Base-by-base conservation (phyloP, 768 basidiomycete species). In the Naganishia friedmannii region DNA sequence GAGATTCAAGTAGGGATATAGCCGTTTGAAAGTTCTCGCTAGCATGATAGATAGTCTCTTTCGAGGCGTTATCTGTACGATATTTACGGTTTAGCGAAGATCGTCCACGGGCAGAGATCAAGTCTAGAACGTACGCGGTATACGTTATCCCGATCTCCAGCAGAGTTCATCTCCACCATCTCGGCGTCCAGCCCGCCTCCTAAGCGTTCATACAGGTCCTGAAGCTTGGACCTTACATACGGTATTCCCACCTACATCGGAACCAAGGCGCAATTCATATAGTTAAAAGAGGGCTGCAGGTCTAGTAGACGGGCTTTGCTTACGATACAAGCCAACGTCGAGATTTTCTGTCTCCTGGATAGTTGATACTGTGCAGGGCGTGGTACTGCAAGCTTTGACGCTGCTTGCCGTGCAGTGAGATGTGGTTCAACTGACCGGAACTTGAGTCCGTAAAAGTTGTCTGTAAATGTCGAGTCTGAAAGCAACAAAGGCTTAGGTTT, bases 391-490 rank as follows among this genome's bases (percentile, higher is more conserved):
- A 56, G 56, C 13, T 69, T 56, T 10, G 68, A 23, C 13, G 32
- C 32, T 48, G 31, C 23, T 51, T 46, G 68, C 13, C 45, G n/a
- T 57, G 46, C 32, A 1, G 55, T 39, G 6, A 69, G 42, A 31
- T 63, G 60, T 34, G 60, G 60, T 5, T 9, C 4, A 9, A 42
- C 45, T 3, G 69, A 65, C 6, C 63, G 69, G 28, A 63, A 70
- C 42, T 53, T 42, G 56, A 99, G 82, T 0, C 92, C 92, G 81
- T 98, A 98, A 79, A 99, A 98, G 76, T 95, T 90, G 81, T 98
- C 95, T 5, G 95, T 85, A 77, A 98, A 94, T 0, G 92, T 93
- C 26, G 94, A 91, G 81, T 89, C 95, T 96, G n/a, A 26, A 1
- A 9, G 23, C 39, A 45, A 54, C 26, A 23, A 51, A 23, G 23